Evolutionary conservation across 345 rosid genomes (phyloP).

Genomic region (Tarenaya hassleriana): DNA sequence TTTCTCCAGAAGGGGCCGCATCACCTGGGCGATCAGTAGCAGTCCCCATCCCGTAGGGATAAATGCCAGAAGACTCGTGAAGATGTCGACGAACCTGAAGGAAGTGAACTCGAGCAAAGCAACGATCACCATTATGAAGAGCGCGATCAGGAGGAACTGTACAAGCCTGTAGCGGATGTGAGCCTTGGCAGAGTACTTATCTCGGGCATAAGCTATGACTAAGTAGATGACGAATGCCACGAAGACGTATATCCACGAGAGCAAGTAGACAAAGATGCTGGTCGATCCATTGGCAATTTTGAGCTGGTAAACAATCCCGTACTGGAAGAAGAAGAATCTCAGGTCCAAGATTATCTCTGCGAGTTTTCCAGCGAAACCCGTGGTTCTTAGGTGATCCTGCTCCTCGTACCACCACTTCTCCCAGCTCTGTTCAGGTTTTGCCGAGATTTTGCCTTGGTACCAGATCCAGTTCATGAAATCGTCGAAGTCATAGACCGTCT

Average conservation of each 20-base stretch:
- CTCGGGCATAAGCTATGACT: constrained; percentile 52
- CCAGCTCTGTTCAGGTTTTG: constrained; percentile 77
- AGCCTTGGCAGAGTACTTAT: constrained; percentile 60
- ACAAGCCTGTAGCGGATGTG: constrained; percentile 71
- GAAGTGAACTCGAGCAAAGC: constrained; percentile 46
- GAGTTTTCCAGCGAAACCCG: constrained; percentile 59
- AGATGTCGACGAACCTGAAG: constrained; percentile 44
- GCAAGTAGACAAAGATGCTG: constrained; percentile 48
- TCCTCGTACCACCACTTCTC: constrained; percentile 95
- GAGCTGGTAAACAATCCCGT: constrained; percentile 72
- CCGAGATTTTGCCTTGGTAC: constrained; percentile 50
- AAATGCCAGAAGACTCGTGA: constrained; percentile 72
- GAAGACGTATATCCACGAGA: constrained; percentile 66
- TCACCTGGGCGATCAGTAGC: constrained; percentile 61
- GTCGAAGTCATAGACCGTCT: constrained; percentile 78
- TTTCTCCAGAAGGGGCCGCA: constrained; percentile 36
- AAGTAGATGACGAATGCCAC: constrained; percentile 50
- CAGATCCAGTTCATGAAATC: constrained; percentile 78
- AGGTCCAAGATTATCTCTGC: constrained; percentile 76
- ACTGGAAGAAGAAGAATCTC: constrained; percentile 87
- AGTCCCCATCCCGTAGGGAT: constrained; percentile 93
- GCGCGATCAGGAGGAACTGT: constrained; percentile 47
- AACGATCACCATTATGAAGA: constrained; percentile 40
- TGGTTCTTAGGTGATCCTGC: constrained; percentile 70
- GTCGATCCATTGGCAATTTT: constrained; percentile 32